phyloP scores from a whole-genome alignment of 2,329 filamentous ascomycete species.

The Venturia nashicola region DNA sequence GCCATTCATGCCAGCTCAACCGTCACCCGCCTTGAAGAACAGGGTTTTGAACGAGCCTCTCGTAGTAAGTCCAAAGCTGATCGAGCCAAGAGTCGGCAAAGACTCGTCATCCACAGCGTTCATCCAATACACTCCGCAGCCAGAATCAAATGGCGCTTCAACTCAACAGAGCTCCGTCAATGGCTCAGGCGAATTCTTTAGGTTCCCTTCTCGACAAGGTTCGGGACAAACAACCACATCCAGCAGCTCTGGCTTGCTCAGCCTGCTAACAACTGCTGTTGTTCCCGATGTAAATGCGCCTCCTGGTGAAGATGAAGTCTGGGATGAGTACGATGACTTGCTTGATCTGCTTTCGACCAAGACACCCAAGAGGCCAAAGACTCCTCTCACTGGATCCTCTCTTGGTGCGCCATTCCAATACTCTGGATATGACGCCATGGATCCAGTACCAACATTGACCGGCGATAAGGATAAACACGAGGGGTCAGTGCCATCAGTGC shows the following conservation, averaged over 20 bases:
- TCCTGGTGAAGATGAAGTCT: conserved; percentile 72
- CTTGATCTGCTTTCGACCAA: conserved; percentile 48
- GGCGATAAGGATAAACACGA: not conserved
- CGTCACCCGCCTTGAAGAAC: conserved; percentile 18
- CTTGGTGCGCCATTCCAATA: conserved; percentile 39
- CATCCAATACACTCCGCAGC: not conserved
- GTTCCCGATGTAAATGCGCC: conserved; percentile 50
- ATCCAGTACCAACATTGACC: conserved; percentile 14
- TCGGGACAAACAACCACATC: conserved; percentile 58
- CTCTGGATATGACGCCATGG: conserved; percentile 26
- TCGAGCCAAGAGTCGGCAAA: conserved; percentile 7
- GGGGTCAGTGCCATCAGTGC: not conserved
- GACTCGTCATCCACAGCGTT: not conserved
- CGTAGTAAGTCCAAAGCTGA: conserved; percentile 14
- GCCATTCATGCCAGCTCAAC: conserved; percentile 49
- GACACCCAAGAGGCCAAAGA: conserved; percentile 19
- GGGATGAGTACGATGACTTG: conserved; percentile 88
- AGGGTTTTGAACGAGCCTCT: conserved; percentile 14
- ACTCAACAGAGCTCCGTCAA: not conserved
- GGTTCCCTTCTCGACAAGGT: conserved; percentile 44
- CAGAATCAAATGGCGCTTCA: not conserved
- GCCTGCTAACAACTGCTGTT: conserved; percentile 52
- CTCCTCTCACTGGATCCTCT: conserved; percentile 41
- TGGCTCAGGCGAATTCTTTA: conserved; percentile 6
- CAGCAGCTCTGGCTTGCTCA: conserved; percentile 50